These are phyloP conservation scores for Volvox reticuliferus DNA, from an alignment of 139 green algal genomes.

Conservation along the genomic window DNA sequence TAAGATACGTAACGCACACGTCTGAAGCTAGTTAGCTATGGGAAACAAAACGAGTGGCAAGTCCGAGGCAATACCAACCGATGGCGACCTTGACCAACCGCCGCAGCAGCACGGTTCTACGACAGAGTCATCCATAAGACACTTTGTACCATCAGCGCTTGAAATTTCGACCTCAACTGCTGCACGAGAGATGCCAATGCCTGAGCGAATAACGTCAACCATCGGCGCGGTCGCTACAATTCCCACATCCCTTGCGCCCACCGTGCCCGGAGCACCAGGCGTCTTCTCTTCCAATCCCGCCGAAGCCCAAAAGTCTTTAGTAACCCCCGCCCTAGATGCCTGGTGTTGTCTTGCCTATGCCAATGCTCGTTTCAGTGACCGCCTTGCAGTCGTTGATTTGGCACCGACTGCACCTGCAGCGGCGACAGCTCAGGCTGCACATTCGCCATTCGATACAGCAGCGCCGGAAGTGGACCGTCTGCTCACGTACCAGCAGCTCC, in stretches of 20 bases:
- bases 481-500: slow-evolving; percentile 59
- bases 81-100: not conserved
- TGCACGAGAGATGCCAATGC: not conserved
- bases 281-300: not conserved
- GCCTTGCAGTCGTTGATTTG: slow-evolving; percentile 69
- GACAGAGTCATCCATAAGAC: not conserved
- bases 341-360: slow-evolving; percentile 48
- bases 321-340: slow-evolving; percentile 6
- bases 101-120: not conserved
- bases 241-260: not conserved
- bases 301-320: not conserved
- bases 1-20: no score
- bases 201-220: not conserved
- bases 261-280: not conserved
- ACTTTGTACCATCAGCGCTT: not conserved
- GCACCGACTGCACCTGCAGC: not conserved
- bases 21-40: not conserved
- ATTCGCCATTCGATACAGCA: not conserved
- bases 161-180: not conserved
- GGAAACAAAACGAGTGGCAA: slow-evolving; percentile 12
- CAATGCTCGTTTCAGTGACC: slow-evolving; percentile 46
- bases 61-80: not conserved
- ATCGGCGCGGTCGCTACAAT: not conserved
- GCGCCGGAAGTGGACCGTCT: not conserved
- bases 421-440: slow-evolving; percentile 1